Evolutionary conservation across 352 stramenopile genomes (phyloP).

Genomic region (Phytophthora chlamydospora): DNA sequence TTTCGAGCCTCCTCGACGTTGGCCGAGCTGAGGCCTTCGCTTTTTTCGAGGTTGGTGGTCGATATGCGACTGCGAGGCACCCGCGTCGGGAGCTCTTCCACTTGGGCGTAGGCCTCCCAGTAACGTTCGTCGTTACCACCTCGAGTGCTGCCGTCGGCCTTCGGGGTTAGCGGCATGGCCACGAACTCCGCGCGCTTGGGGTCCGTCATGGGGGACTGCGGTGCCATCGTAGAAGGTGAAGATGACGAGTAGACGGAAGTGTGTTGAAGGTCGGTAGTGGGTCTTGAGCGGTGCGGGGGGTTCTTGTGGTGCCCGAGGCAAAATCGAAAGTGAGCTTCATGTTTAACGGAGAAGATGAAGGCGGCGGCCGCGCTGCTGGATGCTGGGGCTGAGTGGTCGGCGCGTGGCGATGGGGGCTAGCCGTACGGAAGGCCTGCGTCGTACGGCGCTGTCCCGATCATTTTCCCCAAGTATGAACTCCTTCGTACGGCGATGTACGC

Average conservation of each 20-base stretch:
- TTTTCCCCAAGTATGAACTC: conserved; percentile 24
- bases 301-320: conserved; percentile 17
- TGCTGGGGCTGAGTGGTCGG: conserved; percentile 17
- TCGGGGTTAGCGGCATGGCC: conserved; percentile 16
- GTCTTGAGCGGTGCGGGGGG: conserved; percentile 2
- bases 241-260: background rate
- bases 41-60: conserved; percentile 37
- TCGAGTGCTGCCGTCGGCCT: background rate
- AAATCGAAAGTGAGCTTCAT: conserved; percentile 32
- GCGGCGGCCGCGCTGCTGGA: background rate
- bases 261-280: background rate
- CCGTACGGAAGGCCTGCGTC: conserved; percentile 11
- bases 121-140: conserved; percentile 31
- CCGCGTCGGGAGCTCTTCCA: conserved; percentile 33
- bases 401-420: conserved; percentile 4
- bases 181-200: conserved; percentile 16
- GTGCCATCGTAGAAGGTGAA: background rate
- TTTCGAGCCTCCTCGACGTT: conserved; percentile 26
- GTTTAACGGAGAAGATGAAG: background rate
- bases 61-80: conserved; percentile 33
- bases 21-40: conserved; percentile 22
- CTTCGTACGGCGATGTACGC: conserved; percentile 34
- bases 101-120: conserved; percentile 43
- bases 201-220: conserved; percentile 5
- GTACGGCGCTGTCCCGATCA: conserved; percentile 37